Evolutionary conservation across 805 yeast species (phyloP), one percentile per base, ranked within the genome.

Genomic region (Grigorovia humatica): DNA sequence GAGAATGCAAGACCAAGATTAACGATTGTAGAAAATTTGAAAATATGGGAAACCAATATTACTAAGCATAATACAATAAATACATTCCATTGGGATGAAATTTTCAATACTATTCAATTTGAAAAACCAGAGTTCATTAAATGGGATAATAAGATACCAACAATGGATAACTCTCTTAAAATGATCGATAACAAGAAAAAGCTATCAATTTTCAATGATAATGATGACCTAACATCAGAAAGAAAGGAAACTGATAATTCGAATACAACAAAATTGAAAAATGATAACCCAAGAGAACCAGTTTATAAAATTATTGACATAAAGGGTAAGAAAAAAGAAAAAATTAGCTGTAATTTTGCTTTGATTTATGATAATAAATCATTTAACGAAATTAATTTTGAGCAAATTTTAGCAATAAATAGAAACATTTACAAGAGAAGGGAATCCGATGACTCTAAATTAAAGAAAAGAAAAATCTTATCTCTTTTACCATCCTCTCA

Each of bases 1-100:
- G 63, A 68, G 2, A 66, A 72, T 15, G 96, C 96, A 1, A 72
- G 88, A 57, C 97, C 97, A 0, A 47, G 74, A 13, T 12, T 35
- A 11, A 35, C 41, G 5, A 9, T 35, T 9, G 9, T 12, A n/a
- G 41, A 35, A 13, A 35, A 12, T 12, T 35, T 35, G n/a, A 35
- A 35, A 35, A 35, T 8, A 9, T 4, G 13, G 13, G 41, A 13
- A 35, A 35, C 41, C n/a, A 9, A 35, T 11, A 11, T 35, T 35
- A 35, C 9, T 30, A 30, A n/a, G n/a, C n/a, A n/a, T n/a, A n/a
- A n/a, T n/a, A n/a, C n/a, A n/a, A n/a, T 4, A 11, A 35, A 35
- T 35, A 35, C 11, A 11, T 35, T 35, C n/a, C n/a, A 35, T 8
- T 35, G 41, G 41, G 13, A 35, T 35, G n/a, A 35, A 9, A 9